Conservation (phyloP, 352 stramenopile species). For the Phytopythium ostracodes region DNA sequence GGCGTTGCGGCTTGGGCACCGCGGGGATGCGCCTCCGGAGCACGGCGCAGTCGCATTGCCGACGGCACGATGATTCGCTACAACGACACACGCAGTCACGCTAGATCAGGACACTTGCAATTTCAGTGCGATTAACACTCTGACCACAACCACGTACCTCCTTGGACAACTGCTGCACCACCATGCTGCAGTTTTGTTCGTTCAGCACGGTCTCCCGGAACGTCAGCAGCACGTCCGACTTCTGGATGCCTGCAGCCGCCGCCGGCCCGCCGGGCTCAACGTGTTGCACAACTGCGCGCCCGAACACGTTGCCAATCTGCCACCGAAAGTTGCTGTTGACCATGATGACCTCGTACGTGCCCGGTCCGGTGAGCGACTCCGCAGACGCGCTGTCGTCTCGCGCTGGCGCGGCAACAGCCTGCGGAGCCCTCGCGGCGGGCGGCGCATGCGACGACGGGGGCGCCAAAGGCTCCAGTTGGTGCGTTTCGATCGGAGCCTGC, state of each 20-base stretch:
- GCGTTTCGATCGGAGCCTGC: conserved; percentile 45
- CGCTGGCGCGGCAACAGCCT: conserved; percentile 3
- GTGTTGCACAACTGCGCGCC: conserved; percentile 74
- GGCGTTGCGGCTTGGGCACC: neutral
- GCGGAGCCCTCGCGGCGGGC: conserved; percentile 5
- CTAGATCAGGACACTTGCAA: conserved; percentile 3
- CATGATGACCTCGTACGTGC: conserved; percentile 83
- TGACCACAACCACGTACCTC: conserved; percentile 36
- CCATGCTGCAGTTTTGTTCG: conserved; percentile 68
- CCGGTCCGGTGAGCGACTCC: conserved; percentile 50
- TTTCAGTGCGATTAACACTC: neutral
- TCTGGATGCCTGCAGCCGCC: conserved; percentile 68
- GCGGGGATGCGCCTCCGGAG: conserved; percentile 35
- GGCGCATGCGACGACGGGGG: conserved; percentile 15
- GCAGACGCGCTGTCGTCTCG: conserved; percentile 15
- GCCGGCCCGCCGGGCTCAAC: conserved; percentile 65
- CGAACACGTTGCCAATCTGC: conserved; percentile 85
- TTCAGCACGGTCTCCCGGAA: conserved; percentile 72
- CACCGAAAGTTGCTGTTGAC: conserved; percentile 67
- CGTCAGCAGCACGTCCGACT: conserved; percentile 78
- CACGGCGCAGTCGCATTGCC: conserved; percentile 67
- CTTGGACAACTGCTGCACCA: conserved; percentile 74
- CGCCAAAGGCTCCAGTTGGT: conserved; percentile 51
- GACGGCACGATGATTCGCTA: conserved; percentile 63
- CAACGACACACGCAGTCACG: conserved; percentile 4